Conservation (phyloP, 306 rosid genomes). For the Luffa aegyptiaca region DNA sequence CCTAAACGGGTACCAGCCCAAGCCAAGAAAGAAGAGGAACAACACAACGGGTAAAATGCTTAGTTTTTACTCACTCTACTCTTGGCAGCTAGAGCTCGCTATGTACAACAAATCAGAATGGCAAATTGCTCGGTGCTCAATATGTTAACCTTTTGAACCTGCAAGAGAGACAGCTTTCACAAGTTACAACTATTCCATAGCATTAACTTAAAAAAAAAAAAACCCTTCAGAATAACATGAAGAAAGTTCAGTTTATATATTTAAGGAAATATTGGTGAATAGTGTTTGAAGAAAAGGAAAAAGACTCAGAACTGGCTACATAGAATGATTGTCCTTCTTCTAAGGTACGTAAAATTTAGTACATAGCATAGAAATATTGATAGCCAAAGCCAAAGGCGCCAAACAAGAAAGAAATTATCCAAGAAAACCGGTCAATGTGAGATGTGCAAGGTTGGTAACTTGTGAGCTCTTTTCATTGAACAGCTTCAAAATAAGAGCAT, state of each 20-base stretch:
- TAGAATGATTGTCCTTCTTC: not conserved
- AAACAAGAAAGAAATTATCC: not conserved
- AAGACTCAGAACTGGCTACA: not conserved
- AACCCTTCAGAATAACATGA: not conserved
- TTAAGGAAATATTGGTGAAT: not conserved
- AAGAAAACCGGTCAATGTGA: not conserved
- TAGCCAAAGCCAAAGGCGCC: not conserved
- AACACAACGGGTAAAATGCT: not conserved
- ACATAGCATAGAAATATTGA: not conserved
- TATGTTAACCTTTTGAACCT: conserved; percentile 3
- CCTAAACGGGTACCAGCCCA: not conserved
- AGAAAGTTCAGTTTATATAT: not conserved
- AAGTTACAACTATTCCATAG: not conserved
- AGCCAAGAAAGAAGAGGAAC: not conserved
- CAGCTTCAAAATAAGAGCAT: not conserved
- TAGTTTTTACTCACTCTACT: not conserved
- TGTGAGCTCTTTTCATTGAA: not conserved
- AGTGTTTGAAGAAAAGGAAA: not conserved
- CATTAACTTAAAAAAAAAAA: not conserved
- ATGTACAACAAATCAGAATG: not conserved
- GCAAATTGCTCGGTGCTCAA: not conserved
- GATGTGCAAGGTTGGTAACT: not conserved
- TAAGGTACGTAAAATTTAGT: not conserved
- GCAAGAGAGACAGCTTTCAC: conserved; percentile 3
- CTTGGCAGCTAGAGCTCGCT: not conserved